phyloP scores from a whole-genome alignment of 805 yeast genomes.

The Teunomyces kruisii region DNA sequence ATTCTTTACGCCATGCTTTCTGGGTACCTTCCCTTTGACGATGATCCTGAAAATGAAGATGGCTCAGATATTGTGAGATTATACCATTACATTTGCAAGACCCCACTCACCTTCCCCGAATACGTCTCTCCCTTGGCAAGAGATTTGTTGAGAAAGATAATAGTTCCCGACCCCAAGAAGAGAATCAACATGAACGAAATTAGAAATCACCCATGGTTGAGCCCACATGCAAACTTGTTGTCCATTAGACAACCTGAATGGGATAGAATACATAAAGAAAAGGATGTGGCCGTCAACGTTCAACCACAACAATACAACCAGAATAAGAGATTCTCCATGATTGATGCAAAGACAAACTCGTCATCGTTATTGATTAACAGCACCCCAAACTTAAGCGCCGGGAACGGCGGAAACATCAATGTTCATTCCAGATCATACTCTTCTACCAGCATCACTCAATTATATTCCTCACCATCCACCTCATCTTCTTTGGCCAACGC shows the following conservation, averaged over 20 bases:
- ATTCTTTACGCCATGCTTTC: slow-evolving; percentile 95
- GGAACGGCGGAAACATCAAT: slow-evolving; percentile 10
- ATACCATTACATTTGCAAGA: slow-evolving; percentile 86
- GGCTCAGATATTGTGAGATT: slow-evolving; percentile 90
- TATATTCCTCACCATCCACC: slow-evolving; percentile 66
- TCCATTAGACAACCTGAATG: slow-evolving; percentile 87
- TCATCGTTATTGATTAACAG: slow-evolving; percentile 23
- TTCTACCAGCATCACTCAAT: slow-evolving; percentile 26
- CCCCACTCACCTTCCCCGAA: slow-evolving; percentile 94
- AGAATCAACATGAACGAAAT: slow-evolving; percentile 70
- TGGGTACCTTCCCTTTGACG: slow-evolving; percentile 96
- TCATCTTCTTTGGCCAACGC: slow-evolving; percentile 57
- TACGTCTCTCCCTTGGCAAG: slow-evolving; percentile 88
- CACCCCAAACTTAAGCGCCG: slow-evolving; percentile 25
- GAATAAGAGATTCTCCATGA: slow-evolving; percentile 46
- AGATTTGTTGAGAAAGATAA: slow-evolving; percentile 80
- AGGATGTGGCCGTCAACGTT: slow-evolving; percentile 11
- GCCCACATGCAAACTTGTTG: slow-evolving; percentile 79
- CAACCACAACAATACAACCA: slow-evolving; percentile 18
- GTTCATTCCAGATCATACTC: slow-evolving; percentile 36
- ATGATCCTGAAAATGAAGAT: slow-evolving; percentile 94
- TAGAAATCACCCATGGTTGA: slow-evolving; percentile 82
- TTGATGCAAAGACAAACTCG: slow-evolving; percentile 37
- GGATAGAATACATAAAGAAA: slow-evolving; percentile 58
- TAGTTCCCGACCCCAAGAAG: slow-evolving; percentile 79